Evolutionary conservation across 257 asterid species (phyloP), one percentile per base, ranked within the genome.

Genomic region (Solanum bulbocastanum): DNA sequence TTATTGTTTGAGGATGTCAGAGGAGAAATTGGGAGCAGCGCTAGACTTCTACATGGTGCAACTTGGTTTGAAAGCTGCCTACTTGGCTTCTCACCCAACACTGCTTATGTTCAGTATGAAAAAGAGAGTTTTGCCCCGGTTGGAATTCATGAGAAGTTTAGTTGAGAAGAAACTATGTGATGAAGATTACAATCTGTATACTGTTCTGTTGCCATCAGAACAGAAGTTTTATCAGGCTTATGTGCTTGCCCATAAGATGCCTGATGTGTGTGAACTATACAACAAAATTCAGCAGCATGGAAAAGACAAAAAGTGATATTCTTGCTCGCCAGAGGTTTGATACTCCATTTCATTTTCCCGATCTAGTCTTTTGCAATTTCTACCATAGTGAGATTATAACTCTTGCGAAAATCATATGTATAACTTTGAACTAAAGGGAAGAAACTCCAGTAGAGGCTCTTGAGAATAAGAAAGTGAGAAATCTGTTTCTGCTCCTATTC

Each of bases 61-160:
- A 18, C 83, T 73, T 46, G 89, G 89, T 27, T 83, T 37, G 68
- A 18, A 62, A n/a, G 15, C 66, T 25, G 83, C 69, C 5, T 83
- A 83, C 79, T 58, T 89, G 87, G 86, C 83, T 39, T 40, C 65
- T 5, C 78, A 23, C 9, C 87, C 91, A 3, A 6, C 71, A 10
- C 3, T 89, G 81, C 81, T 89, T 5, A 46, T 33, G 39, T 56
- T 83, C 14, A 87, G 91, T 87, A 62, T 90, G 87, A 90, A 90
- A 78, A 88, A 56, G 71, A 86, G 90, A 71, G 78, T 90, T 78
- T 79, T 82, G 66, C 92, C 90, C 1, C 88, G 92, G 88, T 49
- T 35, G 25, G 83, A 62, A 37, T 20, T 90, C 49, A 12, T 90
- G 71, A 86, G 81, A 9, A 49, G 86, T 65, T 81, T 90, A 66